These are phyloP conservation scores for Starmera stellimalicola DNA, from an alignment of 1,139 yeast genomes.

Conservation along the genomic window DNA sequence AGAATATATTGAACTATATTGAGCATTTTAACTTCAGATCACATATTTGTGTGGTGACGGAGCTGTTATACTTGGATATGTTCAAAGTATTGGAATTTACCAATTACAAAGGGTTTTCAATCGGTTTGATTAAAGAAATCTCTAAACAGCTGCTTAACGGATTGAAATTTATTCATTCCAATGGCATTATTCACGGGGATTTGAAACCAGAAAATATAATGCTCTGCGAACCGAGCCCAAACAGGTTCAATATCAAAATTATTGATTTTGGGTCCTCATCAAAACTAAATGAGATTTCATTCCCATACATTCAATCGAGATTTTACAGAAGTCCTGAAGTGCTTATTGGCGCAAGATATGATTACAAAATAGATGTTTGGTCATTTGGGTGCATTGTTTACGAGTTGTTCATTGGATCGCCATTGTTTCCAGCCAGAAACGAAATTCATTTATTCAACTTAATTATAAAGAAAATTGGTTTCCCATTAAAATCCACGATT, in stretches of 20 bases:
- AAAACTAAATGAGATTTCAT: conserved; percentile 34
- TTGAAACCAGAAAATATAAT: conserved; percentile 63
- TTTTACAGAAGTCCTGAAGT: conserved; percentile 75
- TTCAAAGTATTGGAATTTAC: conserved; percentile 57
- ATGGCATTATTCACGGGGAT: conserved; percentile 69
- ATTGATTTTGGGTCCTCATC: conserved; percentile 64
- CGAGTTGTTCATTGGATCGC: conserved; percentile 57
- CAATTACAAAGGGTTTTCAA: conserved; percentile 50
- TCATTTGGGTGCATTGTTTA: conserved; percentile 63
- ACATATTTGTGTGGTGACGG: conserved; percentile 77
- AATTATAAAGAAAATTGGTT: conserved; percentile 53
- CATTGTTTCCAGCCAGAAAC: conserved; percentile 61
- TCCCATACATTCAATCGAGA: conserved; percentile 55
- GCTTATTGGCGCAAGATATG: conserved; percentile 66
- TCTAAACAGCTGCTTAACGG: conserved; percentile 51
- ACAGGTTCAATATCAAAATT: conserved; percentile 35
- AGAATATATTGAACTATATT: conserved; percentile 43
- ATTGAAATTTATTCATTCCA: conserved; percentile 46
- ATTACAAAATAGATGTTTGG: conserved; percentile 70
- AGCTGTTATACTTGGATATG: conserved; percentile 57
- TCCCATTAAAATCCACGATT: conserved; percentile 38
- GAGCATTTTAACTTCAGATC: conserved; percentile 76
- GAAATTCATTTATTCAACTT: conserved; percentile 59
- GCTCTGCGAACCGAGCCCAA: conserved; percentile 31
- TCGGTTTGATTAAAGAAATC: conserved; percentile 40